Evolutionary conservation across 2,329 filamentous ascomycete species (phyloP), one percentile per base, ranked within the genome.

Genomic region (Cladosporium phlei): DNA sequence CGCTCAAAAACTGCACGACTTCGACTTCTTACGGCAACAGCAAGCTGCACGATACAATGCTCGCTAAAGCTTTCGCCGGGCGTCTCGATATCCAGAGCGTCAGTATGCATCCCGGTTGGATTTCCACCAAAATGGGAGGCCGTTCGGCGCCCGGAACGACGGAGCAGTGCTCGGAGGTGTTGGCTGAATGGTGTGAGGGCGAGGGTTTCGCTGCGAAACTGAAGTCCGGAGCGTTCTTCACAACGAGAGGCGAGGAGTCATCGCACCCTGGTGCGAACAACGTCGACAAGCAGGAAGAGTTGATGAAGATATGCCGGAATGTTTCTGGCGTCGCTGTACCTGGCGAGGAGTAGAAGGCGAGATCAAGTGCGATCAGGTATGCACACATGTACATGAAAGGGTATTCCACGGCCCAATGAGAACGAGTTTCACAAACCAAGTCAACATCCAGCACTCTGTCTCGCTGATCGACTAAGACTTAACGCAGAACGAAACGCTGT

Each of bases 1-100:
- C 55, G 4, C 46, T 71, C 46, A 59, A 64, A 10, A 65, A 67
- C 35, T 58, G 67, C n/a, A 37, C 32, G 27, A 61, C 66, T 4
- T 67, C 65, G 59, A 38, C 66, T 4, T 70, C 69, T 1, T 79
- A 79, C 48, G 64, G 64, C 42, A 73, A 77, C 50, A 75, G 67
- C 52, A 79, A 80, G 58, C 54, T 79, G 33, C 74, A 78, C 47
- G 69, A 74, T 48, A 62, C 74, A 19, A 66, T 79, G 60, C 63
- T 79, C 7, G 71, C 75, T 2, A 75, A 73, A 45, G 73, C 71
- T 2, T 73, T 79, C 51, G 69, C 75, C 1, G 61, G 71, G 12
- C 63, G 67, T 8, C 55, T 62, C 2, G 53, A 65, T 8, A 66
- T 73, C 0, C 60, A 68, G 51, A 70, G 69, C 22, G 74, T 72